Percentiles rank a stretch among this genome's conserved stretches.
These are phyloP conservation scores for Chlamydomonas reinhardtii DNA, from an alignment of 163 green algal genomes.

Conservation along the genomic window DNA sequence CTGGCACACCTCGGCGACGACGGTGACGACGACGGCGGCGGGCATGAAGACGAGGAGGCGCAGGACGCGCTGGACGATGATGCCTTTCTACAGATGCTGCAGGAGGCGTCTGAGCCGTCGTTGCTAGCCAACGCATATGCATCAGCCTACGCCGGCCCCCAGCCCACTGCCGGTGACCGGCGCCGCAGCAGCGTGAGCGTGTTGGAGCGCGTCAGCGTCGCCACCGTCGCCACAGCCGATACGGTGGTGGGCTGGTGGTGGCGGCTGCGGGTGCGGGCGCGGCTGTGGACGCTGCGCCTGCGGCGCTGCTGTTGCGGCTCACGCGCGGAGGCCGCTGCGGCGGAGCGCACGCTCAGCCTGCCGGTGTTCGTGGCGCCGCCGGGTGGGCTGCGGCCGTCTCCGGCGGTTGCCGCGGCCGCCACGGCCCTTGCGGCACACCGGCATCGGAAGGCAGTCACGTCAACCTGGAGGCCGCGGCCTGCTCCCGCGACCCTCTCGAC, in stretches of 20 bases:
- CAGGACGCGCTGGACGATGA: conserved; percentile 21
- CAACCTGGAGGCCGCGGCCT: neutral
- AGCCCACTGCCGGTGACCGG: too few relatives aligned
- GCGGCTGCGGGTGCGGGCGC: too few relatives aligned
- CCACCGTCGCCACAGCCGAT: too few relatives aligned
- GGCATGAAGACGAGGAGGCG: neutral
- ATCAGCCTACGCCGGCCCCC: too few relatives aligned
- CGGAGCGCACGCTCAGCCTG: neutral
- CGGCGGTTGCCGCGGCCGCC: neutral
- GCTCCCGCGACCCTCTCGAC: too few relatives aligned
- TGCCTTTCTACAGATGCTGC: conserved; percentile 18
- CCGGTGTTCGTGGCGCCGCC: conserved; percentile 4
- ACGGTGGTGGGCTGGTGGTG: neutral
- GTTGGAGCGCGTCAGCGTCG: neutral
- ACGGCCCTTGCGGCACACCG: neutral
- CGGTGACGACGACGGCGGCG: neutral
- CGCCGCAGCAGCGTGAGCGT: too few relatives aligned
- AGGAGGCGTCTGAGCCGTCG: neutral
- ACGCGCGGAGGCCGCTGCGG: too few relatives aligned
- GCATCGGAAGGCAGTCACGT: neutral
- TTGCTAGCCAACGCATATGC: too few relatives aligned
- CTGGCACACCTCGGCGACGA: neutral
- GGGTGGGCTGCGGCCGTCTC: conserved; percentile 16
- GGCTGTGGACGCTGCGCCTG: neutral
- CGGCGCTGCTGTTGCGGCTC: neutral